Percentiles rank a stretch among this genome's conserved stretches.
These are phyloP conservation scores for Physcia stellaris DNA, from an alignment of 495 filamentous ascomycete genomes.

Conservation along the genomic window DNA sequence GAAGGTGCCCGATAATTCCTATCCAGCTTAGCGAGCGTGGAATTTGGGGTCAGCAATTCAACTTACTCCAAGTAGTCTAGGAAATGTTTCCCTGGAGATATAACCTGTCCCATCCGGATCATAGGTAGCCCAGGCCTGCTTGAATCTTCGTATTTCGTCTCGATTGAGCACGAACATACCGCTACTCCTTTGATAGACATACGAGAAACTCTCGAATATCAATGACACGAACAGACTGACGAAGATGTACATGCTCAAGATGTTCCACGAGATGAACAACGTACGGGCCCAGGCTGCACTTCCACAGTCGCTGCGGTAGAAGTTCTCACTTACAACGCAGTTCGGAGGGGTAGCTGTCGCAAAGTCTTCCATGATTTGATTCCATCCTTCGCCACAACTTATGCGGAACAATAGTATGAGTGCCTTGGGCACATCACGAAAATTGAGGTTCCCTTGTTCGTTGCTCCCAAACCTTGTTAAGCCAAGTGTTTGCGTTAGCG, in stretches of 20 bases:
- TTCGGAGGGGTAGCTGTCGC: conserved; percentile 61
- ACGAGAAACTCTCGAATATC: conserved; percentile 98
- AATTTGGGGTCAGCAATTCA: no score
- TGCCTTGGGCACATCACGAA: conserved; percentile 83
- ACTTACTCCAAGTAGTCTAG: conserved; percentile 67
- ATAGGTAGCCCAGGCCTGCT: conserved; percentile 93
- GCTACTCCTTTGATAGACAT: conserved; percentile 94
- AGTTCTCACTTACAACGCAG: conserved; percentile 53
- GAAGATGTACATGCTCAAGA: conserved; percentile 99
- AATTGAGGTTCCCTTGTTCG: conserved; percentile 75
- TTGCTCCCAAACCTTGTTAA: conserved; percentile 71
- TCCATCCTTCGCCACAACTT: conserved; percentile 93
- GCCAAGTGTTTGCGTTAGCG: conserved; percentile 91
- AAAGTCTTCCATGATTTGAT: conserved; percentile 91
- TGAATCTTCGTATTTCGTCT: conserved; percentile 90
- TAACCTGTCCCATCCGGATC: conserved; percentile 85
- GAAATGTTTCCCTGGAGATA: conserved; percentile 85
- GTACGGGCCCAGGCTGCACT: conserved; percentile 73
- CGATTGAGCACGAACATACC: conserved; percentile 66
- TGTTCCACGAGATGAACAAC: conserved; percentile 94
- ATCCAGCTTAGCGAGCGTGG: not conserved
- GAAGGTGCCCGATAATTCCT: conserved; percentile 84
- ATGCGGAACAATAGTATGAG: conserved; percentile 87
- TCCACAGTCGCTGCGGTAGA: conserved; percentile 85
- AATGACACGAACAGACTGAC: conserved; percentile 96